These are phyloP conservation scores for Euryodendron excelsum DNA, from an alignment of 148 eudicot genomes.

Conservation along the genomic window DNA sequence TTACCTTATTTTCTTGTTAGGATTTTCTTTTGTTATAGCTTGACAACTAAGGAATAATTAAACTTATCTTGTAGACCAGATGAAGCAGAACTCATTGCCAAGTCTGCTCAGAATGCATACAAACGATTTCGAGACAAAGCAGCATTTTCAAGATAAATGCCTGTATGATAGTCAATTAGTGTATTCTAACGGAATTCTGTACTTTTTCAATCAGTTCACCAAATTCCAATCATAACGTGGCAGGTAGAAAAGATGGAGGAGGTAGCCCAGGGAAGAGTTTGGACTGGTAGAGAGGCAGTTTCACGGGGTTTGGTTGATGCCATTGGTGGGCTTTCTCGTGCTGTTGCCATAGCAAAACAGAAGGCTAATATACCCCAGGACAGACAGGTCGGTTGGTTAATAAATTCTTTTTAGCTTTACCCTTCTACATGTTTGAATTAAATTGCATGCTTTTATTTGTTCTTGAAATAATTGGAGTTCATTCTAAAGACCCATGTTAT, in stretches of 20 bases:
- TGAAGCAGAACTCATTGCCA: conserved; percentile 84
- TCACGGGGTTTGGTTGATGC: conserved; percentile 85
- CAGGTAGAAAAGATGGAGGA: conserved; percentile 89
- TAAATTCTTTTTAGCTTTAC: not conserved
- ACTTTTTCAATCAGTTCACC: not conserved
- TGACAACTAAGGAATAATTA: not conserved
- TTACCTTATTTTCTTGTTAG: not conserved
- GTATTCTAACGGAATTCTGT: not conserved
- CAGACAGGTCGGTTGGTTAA: conserved; percentile 39
- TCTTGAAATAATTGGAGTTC: not conserved
- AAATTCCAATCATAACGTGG: not conserved
- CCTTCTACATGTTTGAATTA: not conserved
- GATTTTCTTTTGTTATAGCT: not conserved
- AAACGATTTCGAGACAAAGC: conserved; percentile 85
- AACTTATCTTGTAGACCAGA: conserved; percentile 49
- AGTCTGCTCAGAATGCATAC: conserved; percentile 66
- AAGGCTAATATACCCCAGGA: conserved; percentile 80
- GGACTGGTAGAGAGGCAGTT: conserved; percentile 88
- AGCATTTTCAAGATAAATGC: conserved; percentile 88
- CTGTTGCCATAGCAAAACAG: conserved; percentile 90
- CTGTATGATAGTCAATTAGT: conserved; percentile 37
- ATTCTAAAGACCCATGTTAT: too few species aligned
- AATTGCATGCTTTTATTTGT: not conserved
- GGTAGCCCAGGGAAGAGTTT: conserved; percentile 92
- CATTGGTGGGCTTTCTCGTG: conserved; percentile 79